Percentiles rank a stretch among this genome's conserved stretches.
Conservation (phyloP, 78 protist species). For the Dictyostelium discoideum region DNA sequence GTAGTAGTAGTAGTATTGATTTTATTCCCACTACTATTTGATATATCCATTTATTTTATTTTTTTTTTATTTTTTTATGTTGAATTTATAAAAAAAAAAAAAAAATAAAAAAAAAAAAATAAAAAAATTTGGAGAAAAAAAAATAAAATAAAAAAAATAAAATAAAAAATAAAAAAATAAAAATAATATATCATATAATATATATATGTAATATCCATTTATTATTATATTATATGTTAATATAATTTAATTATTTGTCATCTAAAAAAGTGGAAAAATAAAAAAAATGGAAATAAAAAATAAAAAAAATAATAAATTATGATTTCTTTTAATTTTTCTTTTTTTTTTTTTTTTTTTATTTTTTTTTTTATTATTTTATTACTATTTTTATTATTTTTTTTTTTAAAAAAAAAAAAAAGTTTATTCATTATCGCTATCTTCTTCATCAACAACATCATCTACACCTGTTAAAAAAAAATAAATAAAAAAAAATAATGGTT, state of each 20-base stretch:
- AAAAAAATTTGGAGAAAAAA: not conserved
- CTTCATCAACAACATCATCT: conserved; percentile 15
- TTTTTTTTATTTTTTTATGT: not conserved
- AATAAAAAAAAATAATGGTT: not conserved
- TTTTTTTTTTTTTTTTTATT: not conserved
- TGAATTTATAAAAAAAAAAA: not conserved
- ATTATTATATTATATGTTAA: no score
- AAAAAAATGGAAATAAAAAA: no score
- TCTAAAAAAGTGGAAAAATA: no score
- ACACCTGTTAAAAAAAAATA: not conserved
- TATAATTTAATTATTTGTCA: no score
- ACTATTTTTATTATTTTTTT: not conserved
- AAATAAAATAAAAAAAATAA: not conserved
- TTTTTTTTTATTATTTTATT: not conserved
- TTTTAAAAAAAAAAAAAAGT: not conserved
- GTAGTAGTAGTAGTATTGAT: no score
- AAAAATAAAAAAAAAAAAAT: not conserved
- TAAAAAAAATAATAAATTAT: no score
- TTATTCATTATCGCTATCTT: conserved; percentile 39
- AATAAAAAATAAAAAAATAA: not conserved
- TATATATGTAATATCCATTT: no score
- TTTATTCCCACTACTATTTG: not conserved
- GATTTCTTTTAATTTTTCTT: no score
- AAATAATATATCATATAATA: no score
- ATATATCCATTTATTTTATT: not conserved